Conservation (phyloP, 441 rosid genomes). For the Syzygium malaccense region DNA sequence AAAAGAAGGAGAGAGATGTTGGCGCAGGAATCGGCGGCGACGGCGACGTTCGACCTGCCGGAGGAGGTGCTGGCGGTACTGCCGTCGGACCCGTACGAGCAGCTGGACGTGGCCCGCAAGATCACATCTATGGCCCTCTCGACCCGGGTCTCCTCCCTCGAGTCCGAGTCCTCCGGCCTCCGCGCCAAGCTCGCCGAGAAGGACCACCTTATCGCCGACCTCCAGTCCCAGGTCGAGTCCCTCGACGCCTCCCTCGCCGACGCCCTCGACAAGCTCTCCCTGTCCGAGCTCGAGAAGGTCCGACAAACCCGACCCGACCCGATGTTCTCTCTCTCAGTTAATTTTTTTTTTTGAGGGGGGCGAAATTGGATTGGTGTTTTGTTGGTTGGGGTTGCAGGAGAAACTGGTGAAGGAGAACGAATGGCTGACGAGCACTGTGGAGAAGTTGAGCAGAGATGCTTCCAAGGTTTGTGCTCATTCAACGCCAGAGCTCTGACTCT, state of each 20-base stretch:
- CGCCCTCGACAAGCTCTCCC: constrained; percentile 45
- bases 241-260: constrained; percentile 63
- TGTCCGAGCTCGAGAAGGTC: constrained; percentile 61
- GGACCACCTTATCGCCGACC: constrained; percentile 51
- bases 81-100: constrained; percentile 88
- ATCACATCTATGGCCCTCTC: constrained; percentile 94
- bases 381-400: constrained; percentile 37
- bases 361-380: not conserved
- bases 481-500: not conserved
- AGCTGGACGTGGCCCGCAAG: constrained; percentile 89
- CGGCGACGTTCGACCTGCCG: constrained; percentile 62
- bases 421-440: constrained; percentile 45
- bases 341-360: not conserved
- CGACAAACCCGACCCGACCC: not conserved
- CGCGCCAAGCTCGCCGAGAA: constrained; percentile 45
- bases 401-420: constrained; percentile 54
- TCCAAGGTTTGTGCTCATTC: constrained; percentile 38
- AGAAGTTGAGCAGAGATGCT: constrained; percentile 87
- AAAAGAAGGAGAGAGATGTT: no score
- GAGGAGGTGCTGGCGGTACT: constrained; percentile 51
- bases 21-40: not conserved
- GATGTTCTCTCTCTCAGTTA: not conserved
- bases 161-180: constrained; percentile 58
- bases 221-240: constrained; percentile 52
- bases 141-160: constrained; percentile 77